Evolutionary conservation across 2,329 filamentous ascomycete species (phyloP).

Genomic region (Macrophomina pseudophaseolina): DNA sequence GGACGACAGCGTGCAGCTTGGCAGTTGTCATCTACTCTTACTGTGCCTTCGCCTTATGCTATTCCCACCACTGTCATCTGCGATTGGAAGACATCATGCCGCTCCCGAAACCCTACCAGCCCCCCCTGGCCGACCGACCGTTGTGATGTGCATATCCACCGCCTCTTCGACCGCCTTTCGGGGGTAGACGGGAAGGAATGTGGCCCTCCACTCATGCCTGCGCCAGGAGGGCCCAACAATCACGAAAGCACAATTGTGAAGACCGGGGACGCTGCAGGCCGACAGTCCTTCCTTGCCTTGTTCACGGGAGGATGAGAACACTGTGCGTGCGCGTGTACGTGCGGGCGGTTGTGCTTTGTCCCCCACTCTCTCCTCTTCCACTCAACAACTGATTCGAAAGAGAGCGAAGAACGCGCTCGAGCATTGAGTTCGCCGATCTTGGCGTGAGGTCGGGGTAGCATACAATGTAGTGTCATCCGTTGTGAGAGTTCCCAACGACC

Average conservation of each 20-base stretch:
- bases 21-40: too few species aligned
- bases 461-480: constrained; percentile 7
- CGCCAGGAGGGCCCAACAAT: not conserved
- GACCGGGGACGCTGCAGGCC: not conserved
- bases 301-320: not conserved
- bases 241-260: not conserved
- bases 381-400: not conserved
- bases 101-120: not conserved
- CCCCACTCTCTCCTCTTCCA: not conserved
- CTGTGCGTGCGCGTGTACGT: constrained; percentile 13
- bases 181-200: constrained; percentile 19
- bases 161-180: constrained; percentile 17
- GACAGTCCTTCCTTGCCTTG: constrained; percentile 1
- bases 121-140: not conserved
- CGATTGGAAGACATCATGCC: not conserved
- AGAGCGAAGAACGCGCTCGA: not conserved
- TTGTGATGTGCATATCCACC: not conserved
- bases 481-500: not conserved
- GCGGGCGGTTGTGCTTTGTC: constrained; percentile 7
- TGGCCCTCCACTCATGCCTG: constrained; percentile 2
- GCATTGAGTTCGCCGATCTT: constrained; percentile 3
- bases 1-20: too few species aligned
- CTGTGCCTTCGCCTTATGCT: too few species aligned
- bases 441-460: not conserved
- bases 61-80: too few species aligned